Evolutionary conservation across 768 basidiomycete species (phyloP).

Genomic region (Amanita polypyramis): DNA sequence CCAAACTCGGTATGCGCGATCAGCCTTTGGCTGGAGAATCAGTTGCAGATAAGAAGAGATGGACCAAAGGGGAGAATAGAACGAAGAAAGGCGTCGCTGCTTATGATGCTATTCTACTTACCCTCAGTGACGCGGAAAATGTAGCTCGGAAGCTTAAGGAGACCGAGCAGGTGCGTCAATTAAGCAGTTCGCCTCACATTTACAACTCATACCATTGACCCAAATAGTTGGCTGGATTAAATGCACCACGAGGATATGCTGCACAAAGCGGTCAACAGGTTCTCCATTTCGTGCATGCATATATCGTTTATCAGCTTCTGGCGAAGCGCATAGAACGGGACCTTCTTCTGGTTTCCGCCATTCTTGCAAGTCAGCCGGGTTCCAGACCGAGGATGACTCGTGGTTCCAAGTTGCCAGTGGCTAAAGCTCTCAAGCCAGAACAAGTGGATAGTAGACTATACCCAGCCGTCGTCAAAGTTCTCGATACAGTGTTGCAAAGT

Average conservation of each 20-base stretch:
- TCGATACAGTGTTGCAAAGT: constrained; percentile 80
- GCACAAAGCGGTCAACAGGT: background rate
- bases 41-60: constrained; percentile 15
- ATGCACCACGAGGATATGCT: constrained; percentile 27
- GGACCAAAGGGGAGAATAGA: constrained; percentile 18
- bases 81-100: constrained; percentile 76
- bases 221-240: constrained; percentile 10
- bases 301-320: constrained; percentile 80
- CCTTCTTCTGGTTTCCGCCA: constrained; percentile 62
- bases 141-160: constrained; percentile 73
- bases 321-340: constrained; percentile 85
- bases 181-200: background rate
- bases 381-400: constrained; percentile 14
- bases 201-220: background rate
- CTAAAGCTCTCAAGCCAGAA: constrained; percentile 22
- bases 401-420: constrained; percentile 17
- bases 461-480: constrained; percentile 80
- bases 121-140: constrained; percentile 84
- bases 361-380: constrained; percentile 35
- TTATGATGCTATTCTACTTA: constrained; percentile 77
- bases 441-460: constrained; percentile 65
- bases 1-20: constrained; percentile 33
- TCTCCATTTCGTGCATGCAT: constrained; percentile 75
- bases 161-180: constrained; percentile 57
- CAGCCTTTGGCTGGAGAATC: constrained; percentile 20